Conservation (phyloP, 352 stramenopile genomes). For the Phytophthora sojae region DNA sequence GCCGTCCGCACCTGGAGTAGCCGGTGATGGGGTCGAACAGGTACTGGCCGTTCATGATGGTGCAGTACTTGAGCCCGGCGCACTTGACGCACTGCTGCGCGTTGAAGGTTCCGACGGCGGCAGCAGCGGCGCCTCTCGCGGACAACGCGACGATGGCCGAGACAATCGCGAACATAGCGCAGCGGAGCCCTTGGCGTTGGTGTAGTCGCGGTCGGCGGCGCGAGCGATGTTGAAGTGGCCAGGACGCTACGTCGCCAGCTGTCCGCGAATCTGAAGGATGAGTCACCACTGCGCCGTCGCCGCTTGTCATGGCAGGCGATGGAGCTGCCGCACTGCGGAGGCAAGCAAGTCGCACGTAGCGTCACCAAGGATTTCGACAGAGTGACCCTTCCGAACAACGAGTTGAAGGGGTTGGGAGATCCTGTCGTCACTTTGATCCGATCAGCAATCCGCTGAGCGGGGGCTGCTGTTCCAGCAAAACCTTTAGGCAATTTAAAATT, state of each 20-base stretch:
- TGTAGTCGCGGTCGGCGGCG: constrained; percentile 7
- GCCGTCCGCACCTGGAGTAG: constrained; percentile 57
- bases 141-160: constrained; percentile 19
- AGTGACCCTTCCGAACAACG: neutral
- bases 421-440: neutral
- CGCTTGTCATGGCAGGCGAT: neutral
- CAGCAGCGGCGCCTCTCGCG: neutral
- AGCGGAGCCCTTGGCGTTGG: constrained; percentile 5
- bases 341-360: too few species aligned
- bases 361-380: neutral
- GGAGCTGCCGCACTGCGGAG: neutral
- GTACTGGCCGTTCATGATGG: constrained; percentile 71
- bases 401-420: neutral
- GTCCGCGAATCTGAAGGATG: neutral
- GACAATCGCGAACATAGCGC: constrained; percentile 3
- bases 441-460: neutral
- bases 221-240: constrained; percentile 14
- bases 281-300: constrained; percentile 5
- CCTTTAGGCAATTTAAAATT: constrained; percentile 35
- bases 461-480: constrained; percentile 1
- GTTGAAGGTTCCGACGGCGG: constrained; percentile 47
- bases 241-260: neutral
- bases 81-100: constrained; percentile 57
- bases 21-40: constrained; percentile 69
- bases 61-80: constrained; percentile 66